A percentile compares a stretch with the other conserved stretches of the same genome.
phyloP scores from a whole-genome alignment of 805 yeast genomes.

The Starmerella vitae region DNA sequence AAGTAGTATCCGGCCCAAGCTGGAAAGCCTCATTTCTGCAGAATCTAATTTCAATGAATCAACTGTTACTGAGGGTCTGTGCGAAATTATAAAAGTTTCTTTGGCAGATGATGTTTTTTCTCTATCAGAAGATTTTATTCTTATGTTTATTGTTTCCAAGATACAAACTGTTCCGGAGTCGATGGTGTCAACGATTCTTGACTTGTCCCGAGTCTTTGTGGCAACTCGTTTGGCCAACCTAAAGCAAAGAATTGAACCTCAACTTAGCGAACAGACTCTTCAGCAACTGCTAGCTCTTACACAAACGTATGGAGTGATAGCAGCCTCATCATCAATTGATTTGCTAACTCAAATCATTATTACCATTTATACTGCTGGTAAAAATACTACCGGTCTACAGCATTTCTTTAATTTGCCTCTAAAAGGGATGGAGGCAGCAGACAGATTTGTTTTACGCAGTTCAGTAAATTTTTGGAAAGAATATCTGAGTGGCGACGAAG shows the following conservation, averaged over 20 bases:
- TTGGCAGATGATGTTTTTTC: conserved; percentile 44
- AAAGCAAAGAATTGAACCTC: background rate
- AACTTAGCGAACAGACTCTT: background rate
- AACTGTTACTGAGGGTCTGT: conserved; percentile 47
- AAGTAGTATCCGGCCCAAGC: conserved; percentile 26
- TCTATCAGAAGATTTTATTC: conserved; percentile 33
- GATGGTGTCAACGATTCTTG: conserved; percentile 21
- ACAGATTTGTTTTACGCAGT: conserved; percentile 42
- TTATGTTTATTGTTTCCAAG: conserved; percentile 32
- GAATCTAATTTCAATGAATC: conserved; percentile 34
- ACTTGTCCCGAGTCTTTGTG: conserved; percentile 24
- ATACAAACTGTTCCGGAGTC: conserved; percentile 19
- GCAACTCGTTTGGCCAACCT: conserved; percentile 13
- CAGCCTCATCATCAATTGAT: conserved; percentile 1
- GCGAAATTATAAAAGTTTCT: conserved; percentile 50
- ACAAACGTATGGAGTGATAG: background rate
- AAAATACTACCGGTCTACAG: background rate
- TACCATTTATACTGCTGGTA: background rate
- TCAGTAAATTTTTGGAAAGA: conserved; percentile 43
- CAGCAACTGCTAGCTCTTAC: background rate
- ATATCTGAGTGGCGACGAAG: conserved; percentile 25
- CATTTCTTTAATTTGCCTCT: conserved; percentile 29
- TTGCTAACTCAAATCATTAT: conserved; percentile 21
- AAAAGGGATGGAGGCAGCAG: conserved; percentile 34
- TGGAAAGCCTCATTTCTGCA: conserved; percentile 32